A percentile compares a stretch with the other conserved stretches of the same genome.
phyloP scores from a whole-genome alignment of 2,329 filamentous ascomycete genomes.

The Cyclaneusma minus region DNA sequence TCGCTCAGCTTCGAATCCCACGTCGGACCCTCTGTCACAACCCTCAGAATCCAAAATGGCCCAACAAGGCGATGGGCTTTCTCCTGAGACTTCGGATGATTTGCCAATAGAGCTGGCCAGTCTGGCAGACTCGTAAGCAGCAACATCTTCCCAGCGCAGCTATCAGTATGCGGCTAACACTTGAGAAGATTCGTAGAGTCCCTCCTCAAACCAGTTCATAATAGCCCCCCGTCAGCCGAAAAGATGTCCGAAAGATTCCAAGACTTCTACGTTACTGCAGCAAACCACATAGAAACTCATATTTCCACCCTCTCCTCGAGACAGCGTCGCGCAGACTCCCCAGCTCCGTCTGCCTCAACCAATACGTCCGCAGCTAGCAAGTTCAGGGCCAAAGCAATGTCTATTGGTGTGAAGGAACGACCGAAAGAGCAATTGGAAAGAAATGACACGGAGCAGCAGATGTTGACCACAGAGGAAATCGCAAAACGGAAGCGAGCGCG shows the following conservation, averaged over 20 bases:
- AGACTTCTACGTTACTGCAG: constrained; percentile 76
- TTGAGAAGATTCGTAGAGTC: constrained; percentile 70
- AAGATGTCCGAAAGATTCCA: constrained; percentile 78
- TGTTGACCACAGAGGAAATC: constrained; percentile 81
- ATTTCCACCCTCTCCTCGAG: constrained; percentile 64
- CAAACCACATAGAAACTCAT: constrained; percentile 73
- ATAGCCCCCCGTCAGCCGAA: constrained; percentile 69
- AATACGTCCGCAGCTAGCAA: constrained; percentile 39
- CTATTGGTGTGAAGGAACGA: constrained; percentile 36
- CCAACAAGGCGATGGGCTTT: constrained; percentile 10
- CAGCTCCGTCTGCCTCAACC: constrained; percentile 36
- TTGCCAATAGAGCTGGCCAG: constrained; percentile 88
- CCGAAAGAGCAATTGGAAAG: constrained; percentile 22
- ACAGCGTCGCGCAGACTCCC: constrained; percentile 52
- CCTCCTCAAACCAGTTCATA: constrained; percentile 72
- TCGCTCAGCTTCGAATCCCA: background rate
- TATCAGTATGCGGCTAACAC: constrained; percentile 9
- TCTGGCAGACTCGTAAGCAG: constrained; percentile 62
- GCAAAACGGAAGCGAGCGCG: constrained; percentile 64
- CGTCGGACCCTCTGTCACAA: constrained; percentile 1
- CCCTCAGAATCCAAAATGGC: constrained; percentile 6
- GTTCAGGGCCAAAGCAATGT: constrained; percentile 37
- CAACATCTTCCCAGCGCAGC: constrained; percentile 4
- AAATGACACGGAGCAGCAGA: constrained; percentile 48
- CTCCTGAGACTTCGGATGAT: constrained; percentile 55